These are phyloP conservation scores for Phytophthora boehmeriae DNA, from an alignment of 352 stramenopile species.

Conservation along the genomic window DNA sequence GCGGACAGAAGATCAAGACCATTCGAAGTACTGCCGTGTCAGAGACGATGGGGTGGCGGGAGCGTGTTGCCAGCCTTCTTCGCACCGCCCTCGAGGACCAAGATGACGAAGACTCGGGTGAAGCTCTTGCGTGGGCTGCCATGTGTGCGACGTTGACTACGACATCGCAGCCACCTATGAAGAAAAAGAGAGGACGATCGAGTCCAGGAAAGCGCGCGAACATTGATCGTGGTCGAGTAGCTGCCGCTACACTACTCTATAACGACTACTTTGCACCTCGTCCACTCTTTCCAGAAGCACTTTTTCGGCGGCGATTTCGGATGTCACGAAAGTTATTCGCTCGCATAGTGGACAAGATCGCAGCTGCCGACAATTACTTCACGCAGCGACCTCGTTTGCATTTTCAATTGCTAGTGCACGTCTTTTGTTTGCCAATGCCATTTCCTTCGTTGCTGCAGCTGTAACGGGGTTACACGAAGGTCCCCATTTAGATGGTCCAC, in stretches of 20 bases:
- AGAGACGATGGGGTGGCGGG: too few relatives aligned
- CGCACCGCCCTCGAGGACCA: background rate
- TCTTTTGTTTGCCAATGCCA: background rate
- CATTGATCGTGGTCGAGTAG: background rate
- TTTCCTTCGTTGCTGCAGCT: background rate
- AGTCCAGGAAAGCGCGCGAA: background rate
- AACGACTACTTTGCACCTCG: constrained; percentile 10
- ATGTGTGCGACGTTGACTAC: background rate
- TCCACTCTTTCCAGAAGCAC: background rate
- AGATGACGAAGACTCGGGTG: background rate
- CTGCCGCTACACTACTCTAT: constrained; percentile 3
- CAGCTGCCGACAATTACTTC: constrained; percentile 2
- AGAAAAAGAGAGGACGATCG: background rate
- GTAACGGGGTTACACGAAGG: too few relatives aligned
- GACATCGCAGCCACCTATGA: background rate
- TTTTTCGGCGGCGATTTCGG: constrained; percentile 13
- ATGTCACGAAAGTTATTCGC: constrained; percentile 3
- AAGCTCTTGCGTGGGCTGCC: background rate
- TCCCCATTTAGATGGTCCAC: too few relatives aligned
- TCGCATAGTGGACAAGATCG: background rate
- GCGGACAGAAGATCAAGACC: too few relatives aligned
- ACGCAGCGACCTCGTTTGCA: background rate
- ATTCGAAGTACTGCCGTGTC: too few relatives aligned
- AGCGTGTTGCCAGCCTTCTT: background rate
- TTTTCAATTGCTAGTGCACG: background rate